Base-by-base conservation (phyloP, 768 basidiomycete genomes). In the Mycena albidolilacea region DNA sequence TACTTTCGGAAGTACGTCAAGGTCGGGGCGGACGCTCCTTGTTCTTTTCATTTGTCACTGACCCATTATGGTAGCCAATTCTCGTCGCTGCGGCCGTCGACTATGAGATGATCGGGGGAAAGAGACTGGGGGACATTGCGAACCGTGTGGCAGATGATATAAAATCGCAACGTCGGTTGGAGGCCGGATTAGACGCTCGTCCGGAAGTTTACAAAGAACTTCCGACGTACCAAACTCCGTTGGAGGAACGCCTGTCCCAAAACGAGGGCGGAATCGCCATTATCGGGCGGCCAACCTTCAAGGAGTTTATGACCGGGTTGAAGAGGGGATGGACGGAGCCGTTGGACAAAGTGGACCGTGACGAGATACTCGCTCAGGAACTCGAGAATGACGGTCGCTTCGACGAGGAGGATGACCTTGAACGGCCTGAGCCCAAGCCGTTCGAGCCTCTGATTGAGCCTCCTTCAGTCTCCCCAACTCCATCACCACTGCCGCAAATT, bases 1-100 rank as follows among this genome's bases (percentile, higher is more conserved):
- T 95, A 96, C 86, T 99, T 99, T 86, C 93, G 95, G 81, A 96
- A 95, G 87, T 99, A 98, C 84, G 91, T 98, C 85, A 97, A 98
- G 93, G 98, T 98, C 75, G 75, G 90, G 59, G 67, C 65, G 66
- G 50, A 67, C 69, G 41, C 68, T 76, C 65, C 75, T 78, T 74
- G 73, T 17, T 44, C 61, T 23, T 69, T 54, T 61, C 57, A 39
- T 59, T 59, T 50, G 50, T 74, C 50, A 43, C 54, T 67, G 15
- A 78, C 55, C 0, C 4, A 66, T 17, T 70, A 44, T 58, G 64
- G 15, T 78, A 99, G 98, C 98, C 98, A 10, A 89, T 97, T 68
- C 87, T 99, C 7, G 94, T 97, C 44, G 97, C 97, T 7, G 96
- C 97, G 2, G 98, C 96, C 0, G 85, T 98, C 44, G 98, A 99